These are phyloP conservation scores for Hibiscus trionum DNA, from an alignment of 345 rosid genomes.

Conservation along the genomic window DNA sequence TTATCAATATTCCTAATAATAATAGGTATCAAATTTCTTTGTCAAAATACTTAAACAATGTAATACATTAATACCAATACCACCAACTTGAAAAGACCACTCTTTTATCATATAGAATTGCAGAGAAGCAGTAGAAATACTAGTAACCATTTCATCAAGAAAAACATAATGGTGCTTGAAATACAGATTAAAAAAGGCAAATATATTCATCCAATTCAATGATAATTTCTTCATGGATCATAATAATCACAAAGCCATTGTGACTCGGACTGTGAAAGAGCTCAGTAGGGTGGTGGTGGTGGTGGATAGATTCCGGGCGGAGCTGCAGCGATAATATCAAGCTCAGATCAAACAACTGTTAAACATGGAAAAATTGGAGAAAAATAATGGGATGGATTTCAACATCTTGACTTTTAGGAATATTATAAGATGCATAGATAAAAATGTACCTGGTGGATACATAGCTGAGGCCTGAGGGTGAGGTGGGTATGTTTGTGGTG, in stretches of 20 bases:
- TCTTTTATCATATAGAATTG: background rate
- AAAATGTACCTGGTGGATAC: slow-evolving; percentile 22
- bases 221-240: background rate
- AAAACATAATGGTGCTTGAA: background rate
- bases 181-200: background rate
- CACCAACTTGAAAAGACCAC: background rate
- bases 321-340: background rate
- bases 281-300: slow-evolving; percentile 1
- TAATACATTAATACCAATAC: background rate
- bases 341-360: background rate
- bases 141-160: background rate
- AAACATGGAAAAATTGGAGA: background rate
- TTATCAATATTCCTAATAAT: too few species aligned
- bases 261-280: background rate
- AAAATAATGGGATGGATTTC: background rate
- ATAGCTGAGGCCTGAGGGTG: too few species aligned
- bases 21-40: too few species aligned
- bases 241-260: background rate
- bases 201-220: background rate
- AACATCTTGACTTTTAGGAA: too few species aligned
- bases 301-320: background rate
- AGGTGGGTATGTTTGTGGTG: background rate
- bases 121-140: background rate
- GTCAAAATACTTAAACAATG: too few species aligned
- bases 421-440: too few species aligned